Evolutionary conservation across 1,284 basidiomycete species (phyloP).

Genomic region (Quambalaria eucalypti): DNA sequence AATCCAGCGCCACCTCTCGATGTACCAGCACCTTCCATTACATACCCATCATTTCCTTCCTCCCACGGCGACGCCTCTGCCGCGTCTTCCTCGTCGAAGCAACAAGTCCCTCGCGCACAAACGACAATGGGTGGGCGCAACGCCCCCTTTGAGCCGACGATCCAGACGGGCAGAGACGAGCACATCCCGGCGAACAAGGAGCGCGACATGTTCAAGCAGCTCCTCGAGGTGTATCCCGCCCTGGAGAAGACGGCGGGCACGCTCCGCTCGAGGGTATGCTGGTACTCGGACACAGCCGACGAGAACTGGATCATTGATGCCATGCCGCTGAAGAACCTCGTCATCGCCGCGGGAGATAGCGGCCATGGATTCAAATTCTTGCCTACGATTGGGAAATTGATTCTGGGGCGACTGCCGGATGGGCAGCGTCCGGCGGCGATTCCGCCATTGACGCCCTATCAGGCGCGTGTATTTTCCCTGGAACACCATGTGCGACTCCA

Average conservation of each 20-base stretch:
- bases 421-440: slow-evolving; percentile 5
- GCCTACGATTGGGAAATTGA: slow-evolving; percentile 67
- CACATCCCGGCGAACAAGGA: slow-evolving; percentile 57
- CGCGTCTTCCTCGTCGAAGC: background rate
- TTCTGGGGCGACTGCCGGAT: slow-evolving; percentile 58
- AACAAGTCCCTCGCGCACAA: too few relatives aligned
- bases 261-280: slow-evolving; percentile 65
- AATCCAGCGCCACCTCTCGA: slow-evolving; percentile 46
- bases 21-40: background rate
- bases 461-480: slow-evolving; percentile 17
- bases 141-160: background rate
- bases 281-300: slow-evolving; percentile 55
- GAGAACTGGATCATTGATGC: slow-evolving; percentile 52
- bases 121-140: slow-evolving; percentile 11
- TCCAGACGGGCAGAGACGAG: background rate
- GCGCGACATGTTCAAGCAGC: slow-evolving; percentile 52
- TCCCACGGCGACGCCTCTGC: background rate
- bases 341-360: slow-evolving; percentile 50
- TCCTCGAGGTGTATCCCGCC: slow-evolving; percentile 62
- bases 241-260: slow-evolving; percentile 55
- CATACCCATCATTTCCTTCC: background rate
- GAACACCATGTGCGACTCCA: slow-evolving; percentile 15
- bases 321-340: slow-evolving; percentile 48
- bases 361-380: slow-evolving; percentile 54
- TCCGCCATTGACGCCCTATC: slow-evolving; percentile 6